Percentiles rank a stretch among this genome's conserved stretches.
Evolutionary conservation across 305 asterid genomes (phyloP).

Genomic region (Fraxinus latifolia): DNA sequence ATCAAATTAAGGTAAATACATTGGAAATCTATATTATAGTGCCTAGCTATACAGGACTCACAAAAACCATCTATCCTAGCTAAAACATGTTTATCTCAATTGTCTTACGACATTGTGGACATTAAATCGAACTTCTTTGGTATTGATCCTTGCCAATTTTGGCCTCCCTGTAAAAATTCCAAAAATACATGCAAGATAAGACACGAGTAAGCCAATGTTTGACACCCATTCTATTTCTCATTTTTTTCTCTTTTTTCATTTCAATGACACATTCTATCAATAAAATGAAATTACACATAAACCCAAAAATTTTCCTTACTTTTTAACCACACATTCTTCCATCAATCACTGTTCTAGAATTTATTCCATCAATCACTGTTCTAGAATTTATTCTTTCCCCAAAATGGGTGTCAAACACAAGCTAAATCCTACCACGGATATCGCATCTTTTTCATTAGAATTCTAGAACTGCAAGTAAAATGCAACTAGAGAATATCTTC

Average conservation of each 20-base stretch:
- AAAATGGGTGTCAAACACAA: no score
- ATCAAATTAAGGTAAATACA: neutral
- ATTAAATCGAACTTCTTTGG: conserved; percentile 28
- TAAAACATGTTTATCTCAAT: neutral
- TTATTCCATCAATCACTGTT: no score
- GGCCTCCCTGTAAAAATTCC: conserved; percentile 37
- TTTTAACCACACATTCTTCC: no score
- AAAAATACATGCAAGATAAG: neutral
- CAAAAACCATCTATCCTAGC: neutral
- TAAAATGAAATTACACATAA: no score
- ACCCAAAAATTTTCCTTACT: no score
- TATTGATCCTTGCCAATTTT: conserved; percentile 36
- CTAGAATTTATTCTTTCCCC: no score
- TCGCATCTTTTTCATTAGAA: neutral
- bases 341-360: no score
- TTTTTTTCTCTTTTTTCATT: no score
- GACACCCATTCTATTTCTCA: no score
- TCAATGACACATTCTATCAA: no score
- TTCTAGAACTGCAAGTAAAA: neutral
- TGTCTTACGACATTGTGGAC: conserved; percentile 3
- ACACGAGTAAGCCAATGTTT: neutral
- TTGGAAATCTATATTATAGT: neutral
- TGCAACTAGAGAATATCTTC: neutral
- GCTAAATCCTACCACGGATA: neutral
- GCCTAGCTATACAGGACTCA: neutral